Evolutionary conservation across 2,329 filamentous ascomycete genomes (phyloP).

Genomic region (Gnomoniopsis smithogilvyi): DNA sequence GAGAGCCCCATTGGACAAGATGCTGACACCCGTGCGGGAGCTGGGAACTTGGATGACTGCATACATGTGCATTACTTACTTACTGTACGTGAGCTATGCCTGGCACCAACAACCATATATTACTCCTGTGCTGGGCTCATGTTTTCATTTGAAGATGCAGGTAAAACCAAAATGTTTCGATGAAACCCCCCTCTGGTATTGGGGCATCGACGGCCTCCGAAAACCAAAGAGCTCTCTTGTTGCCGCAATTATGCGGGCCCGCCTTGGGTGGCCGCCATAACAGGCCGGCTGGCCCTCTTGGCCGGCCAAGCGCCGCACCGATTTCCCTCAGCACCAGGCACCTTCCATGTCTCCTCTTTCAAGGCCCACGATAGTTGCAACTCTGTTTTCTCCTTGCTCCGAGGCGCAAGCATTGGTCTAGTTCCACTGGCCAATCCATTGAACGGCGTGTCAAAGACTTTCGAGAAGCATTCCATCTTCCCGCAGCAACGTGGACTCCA

Average conservation of each 20-base stretch:
- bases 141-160: not conserved
- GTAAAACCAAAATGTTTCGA: not conserved
- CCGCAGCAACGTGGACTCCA: not conserved
- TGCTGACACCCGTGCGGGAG: no score
- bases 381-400: not conserved
- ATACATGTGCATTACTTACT: no score
- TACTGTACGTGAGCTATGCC: not conserved
- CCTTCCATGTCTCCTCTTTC: not conserved
- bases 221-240: not conserved
- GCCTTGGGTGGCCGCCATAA: not conserved
- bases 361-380: not conserved
- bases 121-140: not conserved
- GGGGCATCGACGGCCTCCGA: not conserved
- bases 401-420: slow-evolving; percentile 1
- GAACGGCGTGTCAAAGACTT: not conserved
- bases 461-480: not conserved
- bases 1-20: no score
- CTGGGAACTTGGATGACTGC: no score
- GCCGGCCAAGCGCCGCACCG: not conserved
- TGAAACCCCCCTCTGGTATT: not conserved
- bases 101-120: not conserved
- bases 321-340: not conserved
- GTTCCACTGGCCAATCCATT: not conserved
- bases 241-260: not conserved
- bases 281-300: not conserved